Base-by-base conservation (phyloP, 2,329 filamentous ascomycete genomes). In the Sphaerulina musiva region DNA sequence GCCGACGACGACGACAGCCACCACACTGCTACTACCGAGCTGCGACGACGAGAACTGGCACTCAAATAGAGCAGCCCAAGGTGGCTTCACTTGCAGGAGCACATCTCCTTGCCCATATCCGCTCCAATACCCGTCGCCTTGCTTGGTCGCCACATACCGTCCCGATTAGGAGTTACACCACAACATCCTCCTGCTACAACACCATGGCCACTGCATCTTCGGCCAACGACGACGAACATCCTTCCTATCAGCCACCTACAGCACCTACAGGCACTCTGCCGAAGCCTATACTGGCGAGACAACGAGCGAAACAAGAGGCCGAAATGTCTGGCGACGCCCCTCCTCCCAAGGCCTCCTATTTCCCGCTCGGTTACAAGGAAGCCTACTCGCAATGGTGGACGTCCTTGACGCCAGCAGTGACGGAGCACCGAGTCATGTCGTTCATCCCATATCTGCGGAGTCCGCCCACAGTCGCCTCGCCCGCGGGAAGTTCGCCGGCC, bases 361-460 rank as follows among this genome's bases (percentile, higher is more conserved):
- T 98, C 62, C 91, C 93, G 2, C 74, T 97, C 20, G 85, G 90
- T 47, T 95, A 95, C 74, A 93, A 91, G 66, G 90, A 95, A 55
- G 92, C 89, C 12, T 89, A 89, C 59, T 85, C 81, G 62, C 92
- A 97, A 78, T 97, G 93, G 89, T 98, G 93, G 93, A 81, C 84
- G 9, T 85, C 83, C 59, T 75, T 93, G n/a, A 85, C 90, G 1
- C 87, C 93, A 2, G 84, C 86, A 14, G 79, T 84, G 26, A 91
- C 92, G 10, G 93, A 98, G 74, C 88, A 92, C 68, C 86, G 83
- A 64, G 91, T 98, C 31, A 82, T 98, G 61, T 86, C 84, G 55
- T 87, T 85, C 69, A 83, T 98, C 38, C 93, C 93, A 4, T 86
- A 90, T 69, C 81, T 96, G 4, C 82, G 83, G 62, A 76, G 77